Base-by-base conservation (phyloP, 768 basidiomycete species). In the Tricholoma furcatifolium region DNA sequence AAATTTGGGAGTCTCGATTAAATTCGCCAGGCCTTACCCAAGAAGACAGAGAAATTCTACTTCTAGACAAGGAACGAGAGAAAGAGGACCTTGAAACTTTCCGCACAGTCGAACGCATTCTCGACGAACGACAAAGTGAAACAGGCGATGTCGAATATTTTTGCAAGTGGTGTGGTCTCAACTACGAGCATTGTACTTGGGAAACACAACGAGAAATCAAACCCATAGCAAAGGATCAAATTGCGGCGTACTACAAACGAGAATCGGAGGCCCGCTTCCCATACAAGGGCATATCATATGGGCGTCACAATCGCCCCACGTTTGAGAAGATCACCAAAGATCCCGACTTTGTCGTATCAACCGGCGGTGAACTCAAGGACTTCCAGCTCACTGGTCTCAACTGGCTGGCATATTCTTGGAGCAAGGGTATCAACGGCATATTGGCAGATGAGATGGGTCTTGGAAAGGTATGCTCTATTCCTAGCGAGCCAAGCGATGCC, bases 381-480 rank as follows among this genome's bases (percentile, higher is more conserved):
- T 99, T 99, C 75, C 97, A 99, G 74, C 77, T 98, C 36, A 97
- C 93, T 2, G 97, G 97, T 20, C 78, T 99, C 57, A 99, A 99
- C 66, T 99, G 97, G 97, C 79, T 99, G n/a, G 88, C 92, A 4
- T 98, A 96, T 69, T 75, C 95, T 14, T 98, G 97, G 97, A 85
- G 82, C 59, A 85, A 92, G 60, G 91, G 91, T 8, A 89, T 96
- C 62, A 98, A 98, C 65, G 97, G 97, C 17, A 97, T 99, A 54
- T 74, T 99, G 32, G 97, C 97, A 1, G 97, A 99, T 64, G 97
- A 99, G 79, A 99, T 98, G 97, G 97, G 97, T 67, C 87, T 99
- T 21, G 97, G 97, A 49, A 99, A 99, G 83, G 81, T 89, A 57
- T 42, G 60, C 32, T 55, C 59, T 9, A 15, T 54, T 30, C 23